Conservation (phyloP, 208 protist genomes). For the Trypanosoma congolense region DNA sequence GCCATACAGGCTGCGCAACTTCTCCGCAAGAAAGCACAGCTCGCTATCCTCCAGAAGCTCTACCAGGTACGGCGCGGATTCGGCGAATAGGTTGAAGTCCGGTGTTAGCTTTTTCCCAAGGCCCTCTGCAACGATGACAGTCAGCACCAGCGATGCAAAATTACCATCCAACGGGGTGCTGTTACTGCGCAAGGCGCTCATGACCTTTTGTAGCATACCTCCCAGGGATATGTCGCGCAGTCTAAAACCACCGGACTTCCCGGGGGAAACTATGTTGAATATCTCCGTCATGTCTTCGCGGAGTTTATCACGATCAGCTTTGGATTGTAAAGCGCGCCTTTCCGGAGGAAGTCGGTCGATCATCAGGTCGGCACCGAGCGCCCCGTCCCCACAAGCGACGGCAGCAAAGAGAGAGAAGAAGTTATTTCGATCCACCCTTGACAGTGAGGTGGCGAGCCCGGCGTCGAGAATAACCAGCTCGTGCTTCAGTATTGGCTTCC, state of each 20-base stretch:
- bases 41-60: constrained; percentile 67
- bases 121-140: constrained; percentile 89
- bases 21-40: constrained; percentile 61
- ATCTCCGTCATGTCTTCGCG: constrained; percentile 65
- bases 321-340: background rate
- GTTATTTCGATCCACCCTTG: constrained; percentile 79
- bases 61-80: constrained; percentile 79
- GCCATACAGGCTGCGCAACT: constrained; percentile 65
- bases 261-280: constrained; percentile 75
- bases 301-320: constrained; percentile 55
- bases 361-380: constrained; percentile 88
- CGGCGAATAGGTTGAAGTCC: constrained; percentile 87
- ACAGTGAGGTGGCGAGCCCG: constrained; percentile 86
- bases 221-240: constrained; percentile 82
- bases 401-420: constrained; percentile 91
- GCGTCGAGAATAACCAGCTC: constrained; percentile 87
- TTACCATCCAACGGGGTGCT: constrained; percentile 86
- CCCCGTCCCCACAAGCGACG: constrained; percentile 81
- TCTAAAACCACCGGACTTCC: constrained; percentile 58
- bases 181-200: constrained; percentile 77
- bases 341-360: constrained; percentile 65
- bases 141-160: constrained; percentile 88
- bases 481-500: constrained; percentile 47
- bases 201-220: constrained; percentile 60
- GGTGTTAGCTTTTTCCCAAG: constrained; percentile 84